Base-by-base conservation (phyloP, 805 yeast genomes). In the Debaryomyces tyrocola region DNA sequence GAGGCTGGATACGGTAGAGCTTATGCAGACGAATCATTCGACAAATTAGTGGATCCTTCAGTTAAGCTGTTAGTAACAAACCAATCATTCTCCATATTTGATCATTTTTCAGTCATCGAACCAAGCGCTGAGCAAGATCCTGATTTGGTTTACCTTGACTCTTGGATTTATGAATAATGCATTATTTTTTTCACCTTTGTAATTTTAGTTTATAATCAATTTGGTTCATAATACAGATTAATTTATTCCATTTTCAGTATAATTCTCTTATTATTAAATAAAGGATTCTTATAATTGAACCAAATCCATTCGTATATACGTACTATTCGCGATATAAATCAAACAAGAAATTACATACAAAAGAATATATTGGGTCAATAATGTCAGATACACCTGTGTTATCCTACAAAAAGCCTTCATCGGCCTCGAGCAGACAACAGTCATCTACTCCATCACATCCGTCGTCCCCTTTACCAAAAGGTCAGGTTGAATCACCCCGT, bases 1-100 rank as follows among this genome's bases (percentile, higher is more conserved):
- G 91, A 84, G 57, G 80, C 87, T 44, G 89, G 86, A 3, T 80
- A 77, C 43, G 82, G 77, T 2, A 57, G 63, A 29, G 57, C 61
- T 10, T 64, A 59, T 51, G 55, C 47, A 21, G 65, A 64, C 20
- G 56, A 53, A 8, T 48, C 27, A 12, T 45, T 41, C 29, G 45
- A 50, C 8, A 47, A 48, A 4, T 34, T 56, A 17, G 48, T 52
- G 12, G 40, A 37, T 24, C 33, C 39, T 6, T 12, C 33, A 35
- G 27, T 44, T 40, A 44, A 21, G 40, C 31, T 21, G 15, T 33
- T 46, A 41, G 27, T 57, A n/a, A 47, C 51, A 14, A 49, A 49
- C 33, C 50, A 52, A 37, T 57, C 58, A 21, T 65, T 47, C 44
- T 55, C 66, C 17, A 52, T 67, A 10, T 67, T 69, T 46, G 73